A percentile compares a stretch with the other conserved stretches of the same genome.
Conservation (phyloP, 2,329 filamentous ascomycete genomes). For the Calonectria naviculata region DNA sequence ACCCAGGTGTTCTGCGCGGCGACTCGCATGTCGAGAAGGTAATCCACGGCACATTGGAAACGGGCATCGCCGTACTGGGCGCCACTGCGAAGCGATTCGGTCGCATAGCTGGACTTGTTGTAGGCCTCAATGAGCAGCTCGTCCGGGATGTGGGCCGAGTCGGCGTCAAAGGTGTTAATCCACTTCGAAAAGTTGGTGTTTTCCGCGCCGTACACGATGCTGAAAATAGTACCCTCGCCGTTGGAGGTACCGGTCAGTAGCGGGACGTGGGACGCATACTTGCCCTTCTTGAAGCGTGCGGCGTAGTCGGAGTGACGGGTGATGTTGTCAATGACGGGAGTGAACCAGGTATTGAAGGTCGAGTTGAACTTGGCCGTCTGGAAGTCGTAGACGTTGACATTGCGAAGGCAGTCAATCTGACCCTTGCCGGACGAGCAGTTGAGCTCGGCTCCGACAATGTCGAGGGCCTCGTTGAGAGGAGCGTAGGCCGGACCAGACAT, state of each 20-base stretch:
- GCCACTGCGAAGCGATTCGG: conserved; percentile 53
- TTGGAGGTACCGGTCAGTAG: conserved; percentile 49
- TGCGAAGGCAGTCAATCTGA: background rate
- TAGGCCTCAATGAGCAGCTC: background rate
- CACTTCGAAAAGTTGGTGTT: conserved; percentile 40
- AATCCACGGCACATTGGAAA: conserved; percentile 56
- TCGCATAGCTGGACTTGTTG: conserved; percentile 42
- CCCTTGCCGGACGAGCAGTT: background rate
- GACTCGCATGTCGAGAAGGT: conserved; percentile 52
- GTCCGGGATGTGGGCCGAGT: background rate
- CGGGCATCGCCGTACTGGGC: conserved; percentile 57
- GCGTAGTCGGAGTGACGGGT: background rate
- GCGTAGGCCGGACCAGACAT: conserved; percentile 35
- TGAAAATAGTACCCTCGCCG: conserved; percentile 51
- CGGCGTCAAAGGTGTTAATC: conserved; percentile 27
- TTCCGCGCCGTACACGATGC: conserved; percentile 46
- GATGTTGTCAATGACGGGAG: background rate
- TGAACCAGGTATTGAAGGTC: background rate
- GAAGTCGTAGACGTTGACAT: background rate
- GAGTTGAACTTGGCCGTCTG: background rate
- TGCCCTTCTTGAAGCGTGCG: background rate
- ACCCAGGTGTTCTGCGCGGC: conserved; percentile 21
- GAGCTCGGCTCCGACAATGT: background rate
- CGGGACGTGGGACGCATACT: conserved; percentile 42
- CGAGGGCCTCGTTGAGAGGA: background rate